Evolutionary conservation across 495 filamentous ascomycete genomes (phyloP).

Genomic region (Annulohypoxylon nitens): DNA sequence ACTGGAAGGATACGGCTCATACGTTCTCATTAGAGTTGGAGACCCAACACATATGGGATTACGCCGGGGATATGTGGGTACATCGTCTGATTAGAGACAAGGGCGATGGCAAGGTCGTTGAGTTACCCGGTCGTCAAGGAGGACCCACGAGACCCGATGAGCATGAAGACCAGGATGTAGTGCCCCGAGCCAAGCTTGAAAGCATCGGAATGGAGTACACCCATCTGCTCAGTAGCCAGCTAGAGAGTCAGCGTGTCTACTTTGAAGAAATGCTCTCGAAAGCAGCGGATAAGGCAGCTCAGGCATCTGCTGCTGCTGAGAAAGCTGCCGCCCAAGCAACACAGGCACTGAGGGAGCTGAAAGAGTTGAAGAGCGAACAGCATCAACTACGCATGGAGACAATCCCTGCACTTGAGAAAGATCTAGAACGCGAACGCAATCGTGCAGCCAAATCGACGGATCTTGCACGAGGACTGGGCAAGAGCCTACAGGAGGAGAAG

Average conservation of each 20-base stretch:
- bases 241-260: slow-evolving; percentile 92
- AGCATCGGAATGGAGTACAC: slow-evolving; percentile 94
- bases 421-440: slow-evolving; percentile 74
- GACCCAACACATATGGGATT: slow-evolving; percentile 98
- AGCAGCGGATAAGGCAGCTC: slow-evolving; percentile 88
- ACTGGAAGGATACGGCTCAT: slow-evolving; percentile 90
- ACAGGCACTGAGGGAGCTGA: slow-evolving; percentile 64
- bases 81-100: slow-evolving; percentile 95
- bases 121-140: slow-evolving; percentile 70
- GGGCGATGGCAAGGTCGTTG: slow-evolving; percentile 89
- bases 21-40: slow-evolving; percentile 92
- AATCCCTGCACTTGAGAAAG: slow-evolving; percentile 75
- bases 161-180: slow-evolving; percentile 71
- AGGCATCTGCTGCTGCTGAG: slow-evolving; percentile 75
- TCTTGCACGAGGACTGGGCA: slow-evolving; percentile 80
- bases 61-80: slow-evolving; percentile 92
- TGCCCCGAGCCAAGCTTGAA: slow-evolving; percentile 91
- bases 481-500: slow-evolving; percentile 89
- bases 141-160: slow-evolving; percentile 40
- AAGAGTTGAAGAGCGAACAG: slow-evolving; percentile 66
- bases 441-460: slow-evolving; percentile 77
- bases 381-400: slow-evolving; percentile 67
- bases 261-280: slow-evolving; percentile 95
- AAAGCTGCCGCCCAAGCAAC: slow-evolving; percentile 68
- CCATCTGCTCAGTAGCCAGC: slow-evolving; percentile 88